These are phyloP conservation scores for Phanerodontia chrysosporium DNA, from an alignment of 768 basidiomycete genomes.

Conservation along the genomic window DNA sequence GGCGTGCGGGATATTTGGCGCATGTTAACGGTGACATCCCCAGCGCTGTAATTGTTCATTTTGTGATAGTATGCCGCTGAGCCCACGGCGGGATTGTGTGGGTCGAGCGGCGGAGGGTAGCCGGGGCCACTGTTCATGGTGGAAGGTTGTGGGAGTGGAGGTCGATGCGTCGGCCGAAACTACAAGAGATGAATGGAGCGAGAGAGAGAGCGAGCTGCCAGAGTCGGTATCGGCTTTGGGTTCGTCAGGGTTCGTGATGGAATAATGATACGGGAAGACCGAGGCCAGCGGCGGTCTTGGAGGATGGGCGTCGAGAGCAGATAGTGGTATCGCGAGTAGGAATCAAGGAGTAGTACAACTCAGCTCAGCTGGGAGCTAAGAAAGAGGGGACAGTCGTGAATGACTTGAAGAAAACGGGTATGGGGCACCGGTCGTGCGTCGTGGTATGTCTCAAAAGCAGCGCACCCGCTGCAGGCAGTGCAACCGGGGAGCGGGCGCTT, in stretches of 20 bases:
- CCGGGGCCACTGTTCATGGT: neutral
- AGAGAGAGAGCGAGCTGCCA: neutral
- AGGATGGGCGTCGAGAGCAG: neutral
- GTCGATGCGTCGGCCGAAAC: neutral
- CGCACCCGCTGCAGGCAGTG: neutral
- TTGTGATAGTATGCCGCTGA: neutral
- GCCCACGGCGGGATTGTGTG: neutral
- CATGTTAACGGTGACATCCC: slow-evolving; percentile 13
- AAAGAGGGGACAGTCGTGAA: neutral
- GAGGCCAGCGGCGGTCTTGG: neutral
- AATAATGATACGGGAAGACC: slow-evolving; percentile 3
- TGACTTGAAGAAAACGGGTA: neutral
- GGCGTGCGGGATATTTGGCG: slow-evolving; percentile 26
- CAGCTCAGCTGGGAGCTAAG: slow-evolving; percentile 2
- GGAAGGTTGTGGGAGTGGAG: neutral
- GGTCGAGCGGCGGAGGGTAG: neutral
- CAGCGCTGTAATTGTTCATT: neutral
- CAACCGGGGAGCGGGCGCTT: neutral
- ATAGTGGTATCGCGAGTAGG: neutral
- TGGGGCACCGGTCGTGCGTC: neutral
- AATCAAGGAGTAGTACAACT: neutral
- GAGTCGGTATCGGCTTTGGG: neutral
- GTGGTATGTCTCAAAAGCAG: slow-evolving; percentile 7
- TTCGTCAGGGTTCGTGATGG: neutral
- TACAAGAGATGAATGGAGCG: neutral